Conservation (phyloP, 352 stramenopile genomes). For the Plasmopara viticola region DNA sequence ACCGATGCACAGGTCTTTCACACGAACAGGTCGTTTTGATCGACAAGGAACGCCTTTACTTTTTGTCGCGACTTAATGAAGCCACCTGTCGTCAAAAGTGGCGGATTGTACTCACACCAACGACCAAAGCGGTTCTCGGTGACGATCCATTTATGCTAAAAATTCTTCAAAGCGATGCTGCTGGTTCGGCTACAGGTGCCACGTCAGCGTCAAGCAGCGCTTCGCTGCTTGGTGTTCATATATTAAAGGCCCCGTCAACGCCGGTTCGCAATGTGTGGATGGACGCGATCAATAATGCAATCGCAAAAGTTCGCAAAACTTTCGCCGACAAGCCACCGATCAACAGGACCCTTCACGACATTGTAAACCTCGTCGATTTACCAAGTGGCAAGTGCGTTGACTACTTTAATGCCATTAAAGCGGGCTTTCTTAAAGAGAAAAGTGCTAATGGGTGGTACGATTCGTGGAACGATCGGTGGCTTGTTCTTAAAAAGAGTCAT, state of each 20-base stretch:
- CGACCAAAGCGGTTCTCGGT: constrained; percentile 54
- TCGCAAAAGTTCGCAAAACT: constrained; percentile 24
- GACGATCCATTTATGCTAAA: constrained; percentile 81
- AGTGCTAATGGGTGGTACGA: constrained; percentile 75
- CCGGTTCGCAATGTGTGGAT: constrained; percentile 68
- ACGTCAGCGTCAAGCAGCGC: constrained; percentile 21
- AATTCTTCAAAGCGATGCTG: constrained; percentile 40
- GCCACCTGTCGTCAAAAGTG: constrained; percentile 68
- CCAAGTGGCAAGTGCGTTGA: constrained; percentile 55
- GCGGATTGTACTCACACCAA: constrained; percentile 45
- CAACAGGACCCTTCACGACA: constrained; percentile 15
- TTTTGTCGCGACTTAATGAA: constrained; percentile 54
- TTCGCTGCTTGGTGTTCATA: constrained; percentile 24
- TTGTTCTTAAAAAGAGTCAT: constrained; percentile 71
- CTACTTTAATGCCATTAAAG: constrained; percentile 77
- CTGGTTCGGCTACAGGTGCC: constrained; percentile 13
- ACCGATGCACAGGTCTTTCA: constrained; percentile 71
- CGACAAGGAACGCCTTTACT: constrained; percentile 60
- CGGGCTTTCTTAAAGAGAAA: constrained; percentile 68
- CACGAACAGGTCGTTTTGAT: constrained; percentile 72
- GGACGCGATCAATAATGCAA: constrained; percentile 43
- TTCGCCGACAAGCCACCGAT: constrained; percentile 12
- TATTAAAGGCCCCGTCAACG: constrained; percentile 62
- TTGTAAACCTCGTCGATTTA: constrained; percentile 46
- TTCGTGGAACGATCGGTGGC: constrained; percentile 73